phyloP scores from a whole-genome alignment of 2,329 filamentous ascomycete species.

The Paecilomyces variotii region DNA sequence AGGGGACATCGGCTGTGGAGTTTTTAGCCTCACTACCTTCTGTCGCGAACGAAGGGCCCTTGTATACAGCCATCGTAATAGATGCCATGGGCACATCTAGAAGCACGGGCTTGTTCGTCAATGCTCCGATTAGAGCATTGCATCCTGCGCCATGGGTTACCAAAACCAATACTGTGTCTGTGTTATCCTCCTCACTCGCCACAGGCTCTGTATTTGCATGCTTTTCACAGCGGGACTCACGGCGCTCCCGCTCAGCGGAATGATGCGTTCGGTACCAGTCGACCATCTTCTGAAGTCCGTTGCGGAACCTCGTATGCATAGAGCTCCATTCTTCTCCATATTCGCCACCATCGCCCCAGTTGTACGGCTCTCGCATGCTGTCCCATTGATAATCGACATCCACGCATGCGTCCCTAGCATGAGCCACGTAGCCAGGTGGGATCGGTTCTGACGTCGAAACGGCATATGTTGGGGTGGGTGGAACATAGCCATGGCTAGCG shows the following conservation, averaged over 20 bases:
- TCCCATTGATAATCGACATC: slow-evolving; percentile 95
- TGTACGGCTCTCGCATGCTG: slow-evolving; percentile 67
- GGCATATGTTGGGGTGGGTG: slow-evolving; percentile 75
- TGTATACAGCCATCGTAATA: slow-evolving; percentile 75
- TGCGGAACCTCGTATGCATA: slow-evolving; percentile 87
- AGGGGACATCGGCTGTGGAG: slow-evolving; percentile 3
- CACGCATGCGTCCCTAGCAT: slow-evolving; percentile 79
- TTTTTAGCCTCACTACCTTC: slow-evolving; percentile 4
- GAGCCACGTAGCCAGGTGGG: slow-evolving; percentile 77
- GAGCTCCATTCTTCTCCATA: slow-evolving; percentile 91
- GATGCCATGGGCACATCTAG: slow-evolving; percentile 87
- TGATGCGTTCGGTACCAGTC: slow-evolving; percentile 66
- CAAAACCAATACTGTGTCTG: slow-evolving; percentile 73
- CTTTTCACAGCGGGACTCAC: slow-evolving; percentile 40
- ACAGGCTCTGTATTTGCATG: slow-evolving; percentile 12
- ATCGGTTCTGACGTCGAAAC: slow-evolving; percentile 74
- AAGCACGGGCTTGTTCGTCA: slow-evolving; percentile 84
- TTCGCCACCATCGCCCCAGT: slow-evolving; percentile 81
- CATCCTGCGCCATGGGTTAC: slow-evolving; percentile 94
- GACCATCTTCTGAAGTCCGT: slow-evolving; percentile 68
- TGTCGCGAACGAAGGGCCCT: slow-evolving; percentile 23
- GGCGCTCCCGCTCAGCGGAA: slow-evolving; percentile 7
- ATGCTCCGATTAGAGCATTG: slow-evolving; percentile 86
- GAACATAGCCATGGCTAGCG: slow-evolving; percentile 51
- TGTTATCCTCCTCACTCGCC: slow-evolving; percentile 42